Evolutionary conservation across 176 grass and related monocot genomes (phyloP).

Genomic region (Hsuehochloa calcarea): DNA sequence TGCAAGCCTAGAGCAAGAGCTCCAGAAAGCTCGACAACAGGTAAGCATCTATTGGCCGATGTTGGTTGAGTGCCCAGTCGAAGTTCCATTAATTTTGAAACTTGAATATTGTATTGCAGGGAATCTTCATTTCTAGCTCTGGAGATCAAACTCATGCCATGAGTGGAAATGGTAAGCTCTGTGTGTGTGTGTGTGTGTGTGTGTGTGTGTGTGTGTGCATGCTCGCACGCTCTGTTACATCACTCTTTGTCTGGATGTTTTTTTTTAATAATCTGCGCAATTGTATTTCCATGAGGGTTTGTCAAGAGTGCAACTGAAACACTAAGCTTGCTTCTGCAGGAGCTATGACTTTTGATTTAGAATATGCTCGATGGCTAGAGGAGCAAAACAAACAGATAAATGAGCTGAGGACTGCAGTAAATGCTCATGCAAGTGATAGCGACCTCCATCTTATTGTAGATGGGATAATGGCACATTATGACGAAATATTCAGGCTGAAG

Average conservation of each 20-base stretch:
- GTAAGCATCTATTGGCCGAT: constrained; percentile 34
- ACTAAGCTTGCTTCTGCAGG: constrained; percentile 41
- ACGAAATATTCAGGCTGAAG: constrained; percentile 94
- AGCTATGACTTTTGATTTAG: constrained; percentile 84
- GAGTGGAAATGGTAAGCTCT: constrained; percentile 77
- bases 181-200: no score
- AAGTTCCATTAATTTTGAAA: constrained; percentile 27
- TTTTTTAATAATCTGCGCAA: neutral
- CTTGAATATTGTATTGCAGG: constrained; percentile 47
- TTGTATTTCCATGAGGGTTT: neutral
- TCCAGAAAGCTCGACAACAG: constrained; percentile 87
- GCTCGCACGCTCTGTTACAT: neutral
- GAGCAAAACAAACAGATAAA: constrained; percentile 94
- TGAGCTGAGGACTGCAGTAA: constrained; percentile 87
- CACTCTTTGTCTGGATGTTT: constrained; percentile 13
- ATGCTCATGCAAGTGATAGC: constrained; percentile 87
- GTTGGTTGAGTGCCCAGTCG: neutral
- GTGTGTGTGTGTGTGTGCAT: neutral
- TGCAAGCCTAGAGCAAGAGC: constrained; percentile 85
- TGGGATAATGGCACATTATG: constrained; percentile 83
- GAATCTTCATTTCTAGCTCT: constrained; percentile 92
- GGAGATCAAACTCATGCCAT: constrained; percentile 81
- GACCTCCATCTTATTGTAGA: constrained; percentile 76
- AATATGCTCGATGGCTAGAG: constrained; percentile 87
- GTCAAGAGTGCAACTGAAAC: constrained; percentile 10